A percentile compares a stretch with the other conserved stretches of the same genome.
Conservation (phyloP, 176 grass and related monocot genomes). For the Tillandsia leiboldiana region DNA sequence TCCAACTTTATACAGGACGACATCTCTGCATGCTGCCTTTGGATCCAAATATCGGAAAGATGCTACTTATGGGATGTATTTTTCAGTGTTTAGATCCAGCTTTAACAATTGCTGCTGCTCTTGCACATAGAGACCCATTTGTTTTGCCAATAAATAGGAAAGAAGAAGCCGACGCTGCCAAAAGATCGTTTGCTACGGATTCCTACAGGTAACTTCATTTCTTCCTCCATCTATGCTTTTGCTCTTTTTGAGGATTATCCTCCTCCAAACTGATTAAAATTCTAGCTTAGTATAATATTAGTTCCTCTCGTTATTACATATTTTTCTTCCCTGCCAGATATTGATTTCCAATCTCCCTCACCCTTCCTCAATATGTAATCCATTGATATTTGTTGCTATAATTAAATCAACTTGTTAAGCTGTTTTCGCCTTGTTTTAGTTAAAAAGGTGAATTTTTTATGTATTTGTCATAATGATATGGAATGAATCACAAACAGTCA, state of each 20-base stretch:
- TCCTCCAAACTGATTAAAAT: too few relatives aligned
- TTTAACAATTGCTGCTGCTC: conserved; percentile 85
- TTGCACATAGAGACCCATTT: conserved; percentile 81
- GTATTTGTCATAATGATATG: too few relatives aligned
- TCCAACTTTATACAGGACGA: conserved; percentile 33
- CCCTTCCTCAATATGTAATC: background rate
- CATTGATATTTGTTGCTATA: background rate
- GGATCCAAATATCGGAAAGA: conserved; percentile 96
- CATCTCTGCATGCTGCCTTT: conserved; percentile 82
- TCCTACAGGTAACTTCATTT: conserved; percentile 61
- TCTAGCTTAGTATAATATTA: too few relatives aligned
- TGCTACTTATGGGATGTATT: conserved; percentile 84
- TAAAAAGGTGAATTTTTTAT: too few relatives aligned
- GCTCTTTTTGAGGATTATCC: background rate
- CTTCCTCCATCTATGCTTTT: conserved; percentile 12
- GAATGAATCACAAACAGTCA: too few relatives aligned
- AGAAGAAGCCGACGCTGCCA: conserved; percentile 90
- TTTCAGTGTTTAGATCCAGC: conserved; percentile 90
- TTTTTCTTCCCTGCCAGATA: background rate
- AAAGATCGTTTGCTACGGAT: conserved; percentile 83
- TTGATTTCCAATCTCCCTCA: background rate
- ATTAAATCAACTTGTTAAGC: background rate
- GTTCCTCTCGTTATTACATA: too few relatives aligned
- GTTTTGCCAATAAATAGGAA: conserved; percentile 89
- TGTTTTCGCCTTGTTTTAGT: too few relatives aligned